Evolutionary conservation across 169 alveolate species (phyloP), one percentile per base, ranked within the genome.

Genomic region (Babesia divergens): DNA sequence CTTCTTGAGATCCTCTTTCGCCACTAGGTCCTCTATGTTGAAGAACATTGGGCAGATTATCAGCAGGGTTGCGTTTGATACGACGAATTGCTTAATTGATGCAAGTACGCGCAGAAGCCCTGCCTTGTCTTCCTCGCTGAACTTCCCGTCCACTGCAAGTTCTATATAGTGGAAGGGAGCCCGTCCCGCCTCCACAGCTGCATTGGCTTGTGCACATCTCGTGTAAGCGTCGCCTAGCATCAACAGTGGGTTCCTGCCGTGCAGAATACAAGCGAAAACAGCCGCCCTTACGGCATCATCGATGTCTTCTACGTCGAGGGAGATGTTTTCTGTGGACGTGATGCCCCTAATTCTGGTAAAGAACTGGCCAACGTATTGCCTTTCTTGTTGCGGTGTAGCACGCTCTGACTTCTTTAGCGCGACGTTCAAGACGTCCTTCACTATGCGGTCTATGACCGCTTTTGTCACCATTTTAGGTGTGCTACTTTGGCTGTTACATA

Each of bases 281-380:
- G 65, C 53, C 49, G 85, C 6, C 51, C 85, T 51, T 34, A 43
- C 85, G 50, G 65, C 77, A 24, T 64, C 77, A 34, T 66, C 85
- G 43, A 75, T 31, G 49, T 40, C 81, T 8, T 51, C 66, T n/a
- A 22, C 35, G 16, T 37, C 47, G 22, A 75, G 22, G n/a, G 58
- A 31, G 44, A 56, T 50, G 26, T 55, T 59, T 28, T 75, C 85
- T 31, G 71, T 59, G 50, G 59, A 34, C 7, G 60, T 37, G 22
- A 75, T 16, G 34, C 74, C 71, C 34, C 51, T 65, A 7, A 75
- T 37, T 18, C 85, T 54, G 49, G 76, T 69, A 31, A 65, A 75
- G 47, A 75, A 69, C 44, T 75, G 85, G 4, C 85, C 85, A 37
- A 75, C 65, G 54, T 75, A 75, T 3, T 50, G n/a, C 53, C 47